These are phyloP conservation scores for Curvularia hawaiiensis DNA, from an alignment of 2,329 filamentous ascomycete genomes.

Conservation along the genomic window DNA sequence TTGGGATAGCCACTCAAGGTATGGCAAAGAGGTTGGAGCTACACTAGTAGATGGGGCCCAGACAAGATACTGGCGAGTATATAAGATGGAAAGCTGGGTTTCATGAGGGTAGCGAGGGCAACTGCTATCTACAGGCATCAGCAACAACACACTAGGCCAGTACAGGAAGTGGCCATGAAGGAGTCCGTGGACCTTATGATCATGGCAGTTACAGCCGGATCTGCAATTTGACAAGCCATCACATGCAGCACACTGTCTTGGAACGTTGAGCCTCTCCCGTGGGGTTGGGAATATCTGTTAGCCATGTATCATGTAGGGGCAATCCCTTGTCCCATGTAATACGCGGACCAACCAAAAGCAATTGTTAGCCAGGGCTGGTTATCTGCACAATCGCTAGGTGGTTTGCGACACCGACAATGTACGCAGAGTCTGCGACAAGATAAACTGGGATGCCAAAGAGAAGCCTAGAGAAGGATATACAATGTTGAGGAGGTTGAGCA, in stretches of 20 bases:
- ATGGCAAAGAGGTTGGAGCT: neutral
- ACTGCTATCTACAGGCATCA: neutral
- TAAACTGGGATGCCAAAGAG: slow-evolving; percentile 1
- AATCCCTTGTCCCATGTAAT: slow-evolving; percentile 2
- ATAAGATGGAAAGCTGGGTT: neutral
- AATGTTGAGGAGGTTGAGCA: neutral
- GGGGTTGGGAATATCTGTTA: neutral
- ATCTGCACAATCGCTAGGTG: neutral
- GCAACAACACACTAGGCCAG: neutral
- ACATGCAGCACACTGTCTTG: neutral
- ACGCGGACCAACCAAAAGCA: neutral
- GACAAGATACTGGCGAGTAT: neutral
- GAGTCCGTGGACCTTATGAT: neutral
- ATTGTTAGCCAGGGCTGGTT: neutral
- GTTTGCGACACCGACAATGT: slow-evolving; percentile 1
- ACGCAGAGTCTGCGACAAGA: neutral
- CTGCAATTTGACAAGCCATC: neutral
- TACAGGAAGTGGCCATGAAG: neutral
- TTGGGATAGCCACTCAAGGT: neutral
- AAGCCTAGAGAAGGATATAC: neutral
- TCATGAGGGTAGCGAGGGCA: neutral
- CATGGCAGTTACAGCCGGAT: neutral
- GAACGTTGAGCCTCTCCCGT: neutral
- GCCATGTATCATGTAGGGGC: slow-evolving; percentile 2
- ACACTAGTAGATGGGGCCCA: neutral